phyloP scores from a whole-genome alignment of 495 filamentous ascomycete species.

The Stereocaulon alpinum region DNA sequence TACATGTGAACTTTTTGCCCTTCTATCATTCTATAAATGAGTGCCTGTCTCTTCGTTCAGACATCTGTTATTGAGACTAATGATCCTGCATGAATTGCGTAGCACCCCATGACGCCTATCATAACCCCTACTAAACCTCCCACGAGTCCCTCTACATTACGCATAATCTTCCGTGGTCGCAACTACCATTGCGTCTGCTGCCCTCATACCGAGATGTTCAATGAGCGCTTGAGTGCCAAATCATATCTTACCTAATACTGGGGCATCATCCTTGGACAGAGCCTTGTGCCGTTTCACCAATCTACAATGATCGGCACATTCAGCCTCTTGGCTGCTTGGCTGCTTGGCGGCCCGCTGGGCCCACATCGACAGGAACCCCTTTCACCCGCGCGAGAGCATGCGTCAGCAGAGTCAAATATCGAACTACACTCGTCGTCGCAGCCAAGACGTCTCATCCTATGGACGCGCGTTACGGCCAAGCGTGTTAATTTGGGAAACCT shows the following conservation, averaged over 20 bases:
- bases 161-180: too few relatives aligned
- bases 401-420: too few relatives aligned
- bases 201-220: too few relatives aligned
- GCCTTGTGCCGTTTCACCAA: neutral
- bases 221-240: too few relatives aligned
- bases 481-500: too few relatives aligned
- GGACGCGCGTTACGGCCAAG: too few relatives aligned
- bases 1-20: neutral
- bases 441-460: too few relatives aligned
- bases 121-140: neutral
- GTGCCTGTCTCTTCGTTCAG: too few relatives aligned
- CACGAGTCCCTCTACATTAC: neutral
- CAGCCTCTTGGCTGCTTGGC: neutral
- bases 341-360: neutral
- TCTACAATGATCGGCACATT: neutral
- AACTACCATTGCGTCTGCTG: too few relatives aligned
- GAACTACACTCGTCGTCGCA: too few relatives aligned
- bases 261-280: neutral
- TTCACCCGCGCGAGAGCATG: neutral
- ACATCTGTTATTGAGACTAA: neutral
- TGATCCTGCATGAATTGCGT: constrained; percentile 1
- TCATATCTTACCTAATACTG: neutral
- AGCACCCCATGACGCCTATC: neutral
- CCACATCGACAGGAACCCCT: neutral
- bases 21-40: neutral